A percentile compares a stretch with the other conserved stretches of the same genome.
phyloP scores from a whole-genome alignment of 306 rosid species.

The Leucaena leucocephala region DNA sequence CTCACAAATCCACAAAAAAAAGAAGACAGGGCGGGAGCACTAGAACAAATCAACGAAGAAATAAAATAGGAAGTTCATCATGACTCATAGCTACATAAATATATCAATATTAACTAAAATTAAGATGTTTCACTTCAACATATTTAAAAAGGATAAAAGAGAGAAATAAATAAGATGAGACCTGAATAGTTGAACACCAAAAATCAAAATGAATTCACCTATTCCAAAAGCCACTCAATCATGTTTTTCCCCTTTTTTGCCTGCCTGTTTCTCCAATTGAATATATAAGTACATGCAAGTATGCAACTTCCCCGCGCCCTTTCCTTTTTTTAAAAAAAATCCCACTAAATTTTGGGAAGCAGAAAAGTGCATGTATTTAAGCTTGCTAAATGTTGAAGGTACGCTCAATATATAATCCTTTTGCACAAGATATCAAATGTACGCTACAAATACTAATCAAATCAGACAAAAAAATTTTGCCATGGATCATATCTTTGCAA shows the following conservation, averaged over 20 bases:
- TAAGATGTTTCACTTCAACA: slow-evolving; percentile 3
- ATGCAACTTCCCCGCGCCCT: background rate
- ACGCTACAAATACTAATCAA: background rate
- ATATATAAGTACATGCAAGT: background rate
- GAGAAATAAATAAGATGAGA: slow-evolving; percentile 8
- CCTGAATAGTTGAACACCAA: slow-evolving; percentile 13
- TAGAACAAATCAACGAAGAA: background rate
- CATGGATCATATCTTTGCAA: background rate
- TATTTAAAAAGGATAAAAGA: background rate
- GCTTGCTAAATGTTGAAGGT: background rate
- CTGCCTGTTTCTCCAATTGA: slow-evolving; percentile 13
- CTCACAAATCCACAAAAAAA: slow-evolving; percentile 16
- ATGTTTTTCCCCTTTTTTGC: background rate
- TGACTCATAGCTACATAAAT: background rate
- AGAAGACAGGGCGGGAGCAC: background rate
- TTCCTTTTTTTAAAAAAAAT: background rate
- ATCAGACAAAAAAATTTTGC: background rate
- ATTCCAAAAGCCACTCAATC: slow-evolving; percentile 12
- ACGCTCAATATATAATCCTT: background rate
- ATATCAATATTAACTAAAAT: background rate
- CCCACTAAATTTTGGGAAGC: background rate
- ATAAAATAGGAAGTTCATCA: background rate
- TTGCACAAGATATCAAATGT: slow-evolving; percentile 12
- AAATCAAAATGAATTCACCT: slow-evolving; percentile 6
- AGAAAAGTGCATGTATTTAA: background rate